These are phyloP conservation scores for Penicillium fimorum DNA, from an alignment of 495 filamentous ascomycete genomes.

Conservation along the genomic window DNA sequence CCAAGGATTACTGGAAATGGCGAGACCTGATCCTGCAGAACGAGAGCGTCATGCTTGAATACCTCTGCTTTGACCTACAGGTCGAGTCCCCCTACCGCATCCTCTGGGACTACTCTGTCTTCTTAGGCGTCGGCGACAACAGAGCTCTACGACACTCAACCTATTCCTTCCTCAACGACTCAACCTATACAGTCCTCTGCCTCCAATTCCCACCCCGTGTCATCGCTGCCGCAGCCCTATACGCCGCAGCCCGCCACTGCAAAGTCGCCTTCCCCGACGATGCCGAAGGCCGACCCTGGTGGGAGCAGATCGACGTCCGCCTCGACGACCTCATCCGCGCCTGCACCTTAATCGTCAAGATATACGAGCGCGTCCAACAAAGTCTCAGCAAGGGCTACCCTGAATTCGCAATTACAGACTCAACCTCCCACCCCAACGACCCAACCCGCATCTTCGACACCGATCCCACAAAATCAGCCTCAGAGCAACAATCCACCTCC, in stretches of 20 bases:
- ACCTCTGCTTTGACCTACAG: slow-evolving; percentile 89
- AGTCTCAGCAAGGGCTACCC: slow-evolving; percentile 46
- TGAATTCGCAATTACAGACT: slow-evolving; percentile 25
- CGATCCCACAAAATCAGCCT: slow-evolving; percentile 16
- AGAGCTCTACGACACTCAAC: slow-evolving; percentile 75
- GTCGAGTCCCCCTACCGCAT: slow-evolving; percentile 80
- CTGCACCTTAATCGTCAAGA: slow-evolving; percentile 66
- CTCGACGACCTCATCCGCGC: slow-evolving; percentile 62
- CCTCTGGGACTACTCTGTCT: slow-evolving; percentile 72
- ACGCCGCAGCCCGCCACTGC: slow-evolving; percentile 72
- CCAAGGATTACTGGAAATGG: slow-evolving; percentile 97
- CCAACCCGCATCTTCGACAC: slow-evolving; percentile 31
- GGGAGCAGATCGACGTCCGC: slow-evolving; percentile 66
- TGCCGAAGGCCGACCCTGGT: slow-evolving; percentile 76
- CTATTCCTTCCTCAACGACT: slow-evolving; percentile 92
- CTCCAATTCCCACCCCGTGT: slow-evolving; percentile 75
- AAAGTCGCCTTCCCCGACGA: slow-evolving; percentile 72
- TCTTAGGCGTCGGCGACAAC: slow-evolving; percentile 67
- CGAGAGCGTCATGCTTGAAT: slow-evolving; percentile 89
- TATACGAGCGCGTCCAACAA: slow-evolving; percentile 66
- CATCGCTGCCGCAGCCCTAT: slow-evolving; percentile 82
- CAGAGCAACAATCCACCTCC: slow-evolving; percentile 10
- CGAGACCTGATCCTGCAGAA: slow-evolving; percentile 85
- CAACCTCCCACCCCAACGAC: slow-evolving; percentile 27
- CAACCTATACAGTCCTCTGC: slow-evolving; percentile 76